phyloP scores from a whole-genome alignment of 2,329 filamentous ascomycete genomes.

The Penicillium expansum region DNA sequence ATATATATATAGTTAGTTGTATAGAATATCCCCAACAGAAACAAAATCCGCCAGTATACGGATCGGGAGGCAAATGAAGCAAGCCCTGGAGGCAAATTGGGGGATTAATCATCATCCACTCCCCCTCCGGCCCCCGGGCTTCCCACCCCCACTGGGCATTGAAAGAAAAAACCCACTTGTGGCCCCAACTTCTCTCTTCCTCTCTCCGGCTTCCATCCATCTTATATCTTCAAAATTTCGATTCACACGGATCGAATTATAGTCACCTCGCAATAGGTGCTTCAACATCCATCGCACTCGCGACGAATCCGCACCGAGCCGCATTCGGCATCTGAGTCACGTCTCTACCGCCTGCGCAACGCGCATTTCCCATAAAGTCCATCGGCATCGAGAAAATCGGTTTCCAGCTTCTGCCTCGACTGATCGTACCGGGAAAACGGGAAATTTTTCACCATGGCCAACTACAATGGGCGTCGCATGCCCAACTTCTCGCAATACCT shows the following conservation, averaged over 20 bases:
- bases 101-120: slow-evolving; percentile 22
- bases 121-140: slow-evolving; percentile 10
- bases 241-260: not conserved
- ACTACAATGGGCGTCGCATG: slow-evolving; percentile 71
- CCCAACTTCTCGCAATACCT: slow-evolving; percentile 90
- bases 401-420: slow-evolving; percentile 2
- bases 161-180: slow-evolving; percentile 22
- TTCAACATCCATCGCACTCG: not conserved
- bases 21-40: not conserved
- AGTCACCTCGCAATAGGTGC: not conserved
- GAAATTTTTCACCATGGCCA: slow-evolving; percentile 57
- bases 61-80: not conserved
- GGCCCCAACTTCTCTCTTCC: slow-evolving; percentile 2
- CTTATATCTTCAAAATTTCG: not conserved
- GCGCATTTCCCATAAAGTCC: slow-evolving; percentile 12
- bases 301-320: slow-evolving; percentile 13
- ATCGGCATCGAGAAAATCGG: not conserved
- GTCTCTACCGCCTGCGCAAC: slow-evolving; percentile 9
- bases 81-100: not conserved
- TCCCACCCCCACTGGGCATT: slow-evolving; percentile 11
- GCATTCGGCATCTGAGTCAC: slow-evolving; percentile 22
- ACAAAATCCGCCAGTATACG: not conserved
- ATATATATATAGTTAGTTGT: not conserved
- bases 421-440: not conserved
- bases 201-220: slow-evolving; percentile 3